Evolutionary conservation across 1,284 basidiomycete genomes (phyloP), one percentile per base, ranked within the genome.

Genomic region (Moniliophthora roreri): DNA sequence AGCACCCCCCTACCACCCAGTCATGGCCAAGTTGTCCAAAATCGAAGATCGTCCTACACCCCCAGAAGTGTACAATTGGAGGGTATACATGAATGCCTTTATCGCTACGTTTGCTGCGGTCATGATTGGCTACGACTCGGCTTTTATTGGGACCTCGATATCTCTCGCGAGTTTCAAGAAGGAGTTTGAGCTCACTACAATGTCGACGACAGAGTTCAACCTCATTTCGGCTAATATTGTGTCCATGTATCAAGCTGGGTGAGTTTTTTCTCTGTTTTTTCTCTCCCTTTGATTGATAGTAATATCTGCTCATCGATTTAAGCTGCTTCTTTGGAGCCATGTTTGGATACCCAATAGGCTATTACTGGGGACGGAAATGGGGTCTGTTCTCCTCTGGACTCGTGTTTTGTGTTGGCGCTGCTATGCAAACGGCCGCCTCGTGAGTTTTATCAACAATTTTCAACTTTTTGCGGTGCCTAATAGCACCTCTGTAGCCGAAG

Each of bases 1-100:
- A 45, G 42, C 23, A 48, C 16, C 46, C 21, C 39, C 9, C 21
- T 24, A 84, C 15, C 8, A 8, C n/a, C 21, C 21, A 20, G 26
- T 16, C 5, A 62, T 63, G 59, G 61, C 39, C 21, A 62, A 56
- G 35, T 53, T 64, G 9, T 36, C 56, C 2, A 61, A 57, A 53
- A 51, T 65, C 20, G 76, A 77, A 53, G 74, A 77, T 60, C 58
- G 75, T 1, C 72, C 73, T 1, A 75, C 74, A n/a, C 74, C 75
- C 5, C 59, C 60, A 48, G 67, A 73, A 44, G 72, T 81, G 20
- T 80, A 81, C 71, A 80, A 80, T 60, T 72, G 68, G 68, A 68
- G 74, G 20, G 69, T 79, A 0, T 80, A 75, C 55, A 50, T 63
- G 10, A 68, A 73, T 35, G 69, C 77, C 4, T 61, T 70, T 48